Percentiles rank a stretch among this genome's conserved stretches.
Evolutionary conservation across 306 rosid genomes (phyloP).

Genomic region (Prunus mongolica): DNA sequence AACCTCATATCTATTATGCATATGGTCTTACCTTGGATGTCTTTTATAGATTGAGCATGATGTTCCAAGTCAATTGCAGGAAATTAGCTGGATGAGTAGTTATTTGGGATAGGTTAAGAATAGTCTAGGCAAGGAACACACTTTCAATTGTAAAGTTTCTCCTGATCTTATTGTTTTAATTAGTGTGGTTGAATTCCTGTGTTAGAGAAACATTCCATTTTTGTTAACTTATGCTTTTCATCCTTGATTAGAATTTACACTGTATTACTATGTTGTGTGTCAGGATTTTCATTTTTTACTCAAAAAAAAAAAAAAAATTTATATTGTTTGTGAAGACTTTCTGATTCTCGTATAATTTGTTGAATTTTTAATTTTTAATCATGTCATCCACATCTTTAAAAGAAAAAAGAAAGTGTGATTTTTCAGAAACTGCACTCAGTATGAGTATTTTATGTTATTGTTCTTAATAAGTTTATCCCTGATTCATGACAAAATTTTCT

Average conservation of each 20-base stretch:
- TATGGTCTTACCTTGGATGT: not conserved
- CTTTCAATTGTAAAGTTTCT: not conserved
- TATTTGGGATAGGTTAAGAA: not conserved
- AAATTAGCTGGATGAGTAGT: not conserved
- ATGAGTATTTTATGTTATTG: not conserved
- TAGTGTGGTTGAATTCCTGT: not conserved
- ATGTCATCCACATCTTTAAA: not conserved
- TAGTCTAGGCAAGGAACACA: not conserved
- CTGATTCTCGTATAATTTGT: not conserved
- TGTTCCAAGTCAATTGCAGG: not conserved
- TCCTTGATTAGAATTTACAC: not conserved
- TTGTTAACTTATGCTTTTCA: not conserved
- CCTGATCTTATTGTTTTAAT: not conserved
- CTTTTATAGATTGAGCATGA: not conserved
- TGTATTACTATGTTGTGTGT: not conserved
- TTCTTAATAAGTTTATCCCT: not conserved
- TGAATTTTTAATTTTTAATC: not conserved
- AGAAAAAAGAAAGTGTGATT: not conserved
- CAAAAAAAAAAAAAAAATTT: not conserved
- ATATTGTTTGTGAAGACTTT: not conserved
- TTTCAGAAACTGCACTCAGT: not conserved
- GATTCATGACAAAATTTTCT: slow-evolving; percentile 1
- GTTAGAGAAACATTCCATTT: not conserved
- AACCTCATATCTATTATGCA: not conserved
- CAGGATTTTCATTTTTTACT: not conserved